Base-by-base conservation (phyloP, 2,329 filamentous ascomycete species). In the Fusarium camptoceras region DNA sequence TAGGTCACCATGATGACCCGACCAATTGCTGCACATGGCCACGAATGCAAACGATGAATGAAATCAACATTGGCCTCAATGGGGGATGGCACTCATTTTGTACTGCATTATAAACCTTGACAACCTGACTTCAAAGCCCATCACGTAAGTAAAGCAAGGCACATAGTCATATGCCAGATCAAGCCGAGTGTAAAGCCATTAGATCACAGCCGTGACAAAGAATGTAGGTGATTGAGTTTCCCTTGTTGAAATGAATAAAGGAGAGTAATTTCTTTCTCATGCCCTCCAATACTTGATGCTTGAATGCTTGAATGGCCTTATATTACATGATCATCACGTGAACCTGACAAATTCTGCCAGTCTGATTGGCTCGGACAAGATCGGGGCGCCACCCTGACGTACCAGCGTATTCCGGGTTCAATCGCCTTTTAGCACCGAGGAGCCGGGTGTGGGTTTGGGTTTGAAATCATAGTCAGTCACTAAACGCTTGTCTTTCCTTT, bases 331-430 rank as follows among this genome's bases (percentile, higher is more conserved):
- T 15, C 44, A 66, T 66, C 63, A 66, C 55, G 60, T 39, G 27
- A 44, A 15, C 58, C 74, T 80, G 76, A 80, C 73, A 76, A 80
- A 80, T 78, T 60, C 66, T 51, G 16, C 18, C 15, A 3, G 16
- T 50, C 53, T 80, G 74, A 83, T 83, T 83, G 80, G 81, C 63
- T 75, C 79, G 77, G 76, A 65, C 57, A 65, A 74, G 72, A 57
- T 73, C 78, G 79, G 80, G 61, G 51, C 60, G 56, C 57, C 66
- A 71, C 56, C 64, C 68, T 75, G 72, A 73, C 73, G 70, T 75
- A 70, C 51, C 49, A 66, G 68, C 70, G 66, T 65, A 64, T 66
- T 73, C 72, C 72, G 74, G 73, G 68, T 72, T 71, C 72, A 75
- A 74, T 77, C 72, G 71, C 75, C 75, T 73, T 72, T 72, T 73